Conservation (phyloP, 129 eudicot species). For the Flaveria sonorensis region DNA sequence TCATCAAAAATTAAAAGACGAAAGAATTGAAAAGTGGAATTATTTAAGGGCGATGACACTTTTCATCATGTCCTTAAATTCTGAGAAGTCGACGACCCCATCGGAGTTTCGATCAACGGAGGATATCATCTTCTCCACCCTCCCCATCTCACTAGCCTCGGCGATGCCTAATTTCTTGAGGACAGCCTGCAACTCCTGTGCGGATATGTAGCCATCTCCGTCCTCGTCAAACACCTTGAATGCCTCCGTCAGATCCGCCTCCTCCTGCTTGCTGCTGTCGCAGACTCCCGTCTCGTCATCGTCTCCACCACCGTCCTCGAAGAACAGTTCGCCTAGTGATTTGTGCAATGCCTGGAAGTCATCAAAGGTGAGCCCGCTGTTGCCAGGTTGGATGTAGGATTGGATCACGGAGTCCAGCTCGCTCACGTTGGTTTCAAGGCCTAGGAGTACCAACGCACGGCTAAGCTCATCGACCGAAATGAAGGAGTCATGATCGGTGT, state of each 20-base stretch:
- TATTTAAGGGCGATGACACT: constrained; percentile 39
- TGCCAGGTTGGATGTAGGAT: constrained; percentile 55
- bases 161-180: constrained; percentile 61
- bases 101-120: constrained; percentile 67
- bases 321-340: constrained; percentile 56
- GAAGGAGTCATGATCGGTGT: constrained; percentile 56
- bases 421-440: constrained; percentile 51
- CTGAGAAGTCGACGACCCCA: constrained; percentile 65
- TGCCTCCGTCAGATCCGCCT: constrained; percentile 66
- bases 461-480: constrained; percentile 67
- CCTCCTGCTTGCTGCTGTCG: constrained; percentile 41
- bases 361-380: constrained; percentile 54
- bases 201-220: constrained; percentile 79
- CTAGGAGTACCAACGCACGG: constrained; percentile 56
- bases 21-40: not conserved
- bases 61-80: constrained; percentile 86
- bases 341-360: constrained; percentile 67
- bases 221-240: constrained; percentile 84
- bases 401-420: constrained; percentile 53
- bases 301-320: constrained; percentile 34
- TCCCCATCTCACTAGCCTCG: constrained; percentile 54
- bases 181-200: constrained; percentile 66
- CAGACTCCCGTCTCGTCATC: not conserved
- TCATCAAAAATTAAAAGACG: not conserved
- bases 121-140: constrained; percentile 73